A percentile compares a stretch with the other conserved stretches of the same genome.
Conservation (phyloP, 257 asterid genomes). For the Scutellaria barbata region DNA sequence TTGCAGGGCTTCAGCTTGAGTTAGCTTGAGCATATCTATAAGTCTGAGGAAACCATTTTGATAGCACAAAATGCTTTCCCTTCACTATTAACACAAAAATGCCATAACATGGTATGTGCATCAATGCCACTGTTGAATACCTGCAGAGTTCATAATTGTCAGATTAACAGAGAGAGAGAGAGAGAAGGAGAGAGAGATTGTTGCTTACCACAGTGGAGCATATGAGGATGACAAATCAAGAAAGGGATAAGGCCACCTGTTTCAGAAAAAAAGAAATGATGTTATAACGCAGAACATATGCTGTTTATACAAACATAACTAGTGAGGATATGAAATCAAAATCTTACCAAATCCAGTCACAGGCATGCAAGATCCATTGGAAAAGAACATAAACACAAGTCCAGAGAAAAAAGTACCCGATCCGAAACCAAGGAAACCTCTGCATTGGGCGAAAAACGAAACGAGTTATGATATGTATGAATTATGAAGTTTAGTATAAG, state of each 20-base stretch:
- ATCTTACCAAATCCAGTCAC: slow-evolving; percentile 67
- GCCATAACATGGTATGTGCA: slow-evolving; percentile 93
- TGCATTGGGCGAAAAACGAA: slow-evolving; percentile 40
- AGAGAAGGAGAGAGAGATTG: slow-evolving; percentile 21
- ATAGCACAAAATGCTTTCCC: slow-evolving; percentile 65
- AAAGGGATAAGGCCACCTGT: slow-evolving; percentile 99
- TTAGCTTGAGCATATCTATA: slow-evolving; percentile 46
- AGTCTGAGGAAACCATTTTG: slow-evolving; percentile 81
- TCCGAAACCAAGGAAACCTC: slow-evolving; percentile 96
- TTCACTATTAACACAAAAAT: slow-evolving; percentile 69
- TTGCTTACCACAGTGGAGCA: slow-evolving; percentile 85
- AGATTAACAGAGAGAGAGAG: not conserved
- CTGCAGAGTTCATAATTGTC: slow-evolving; percentile 38
- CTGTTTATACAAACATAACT: not conserved
- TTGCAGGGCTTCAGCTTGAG: slow-evolving; percentile 16
- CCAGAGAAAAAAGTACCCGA: slow-evolving; percentile 85
- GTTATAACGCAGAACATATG: slow-evolving; percentile 1
- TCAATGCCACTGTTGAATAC: slow-evolving; percentile 83
- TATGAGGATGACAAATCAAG: slow-evolving; percentile 86
- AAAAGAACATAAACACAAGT: slow-evolving; percentile 70
- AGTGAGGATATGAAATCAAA: not conserved
- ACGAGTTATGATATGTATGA: not conserved
- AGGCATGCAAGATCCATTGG: slow-evolving; percentile 85
- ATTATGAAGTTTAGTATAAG: not conserved
- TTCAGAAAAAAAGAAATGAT: slow-evolving; percentile 18